Conservation (phyloP, 2,329 filamentous ascomycete species). For the Exophiala phaeomuriformis region DNA sequence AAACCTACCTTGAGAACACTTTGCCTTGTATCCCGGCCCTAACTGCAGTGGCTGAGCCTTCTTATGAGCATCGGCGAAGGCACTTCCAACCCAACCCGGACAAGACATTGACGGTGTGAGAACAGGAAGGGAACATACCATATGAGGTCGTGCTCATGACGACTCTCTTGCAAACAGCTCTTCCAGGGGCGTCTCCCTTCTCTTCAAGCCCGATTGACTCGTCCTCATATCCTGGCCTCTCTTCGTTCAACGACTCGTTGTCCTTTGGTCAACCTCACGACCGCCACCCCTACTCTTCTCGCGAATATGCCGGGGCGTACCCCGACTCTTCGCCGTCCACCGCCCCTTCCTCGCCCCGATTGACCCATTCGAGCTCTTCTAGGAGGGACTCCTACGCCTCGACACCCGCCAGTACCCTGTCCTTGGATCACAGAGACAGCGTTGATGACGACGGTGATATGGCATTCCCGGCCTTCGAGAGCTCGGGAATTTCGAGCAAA, state of each 20-base stretch:
- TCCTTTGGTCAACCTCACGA: slow-evolving; percentile 14
- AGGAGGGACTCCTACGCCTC: slow-evolving; percentile 33
- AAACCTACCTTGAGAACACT: background rate
- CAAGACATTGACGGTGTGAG: background rate
- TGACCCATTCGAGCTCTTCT: slow-evolving; percentile 29
- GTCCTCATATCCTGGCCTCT: slow-evolving; percentile 22
- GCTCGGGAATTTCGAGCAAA: slow-evolving; percentile 5
- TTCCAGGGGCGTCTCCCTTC: slow-evolving; percentile 31
- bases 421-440: slow-evolving; percentile 29
- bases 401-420: slow-evolving; percentile 35
- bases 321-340: slow-evolving; percentile 34
- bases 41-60: too few species aligned
- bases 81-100: background rate
- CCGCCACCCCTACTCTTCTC: slow-evolving; percentile 12
- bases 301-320: slow-evolving; percentile 18
- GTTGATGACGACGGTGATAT: slow-evolving; percentile 33
- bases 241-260: slow-evolving; percentile 16
- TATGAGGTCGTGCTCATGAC: slow-evolving; percentile 31
- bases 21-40: too few species aligned
- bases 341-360: slow-evolving; percentile 34
- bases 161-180: slow-evolving; percentile 31
- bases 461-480: slow-evolving; percentile 40
- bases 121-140: slow-evolving; percentile 1
- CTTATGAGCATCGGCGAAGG: too few species aligned
- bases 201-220: slow-evolving; percentile 30